Base-by-base conservation (phyloP, 2,329 filamentous ascomycete species). In the Colletotrichum falcatum region DNA sequence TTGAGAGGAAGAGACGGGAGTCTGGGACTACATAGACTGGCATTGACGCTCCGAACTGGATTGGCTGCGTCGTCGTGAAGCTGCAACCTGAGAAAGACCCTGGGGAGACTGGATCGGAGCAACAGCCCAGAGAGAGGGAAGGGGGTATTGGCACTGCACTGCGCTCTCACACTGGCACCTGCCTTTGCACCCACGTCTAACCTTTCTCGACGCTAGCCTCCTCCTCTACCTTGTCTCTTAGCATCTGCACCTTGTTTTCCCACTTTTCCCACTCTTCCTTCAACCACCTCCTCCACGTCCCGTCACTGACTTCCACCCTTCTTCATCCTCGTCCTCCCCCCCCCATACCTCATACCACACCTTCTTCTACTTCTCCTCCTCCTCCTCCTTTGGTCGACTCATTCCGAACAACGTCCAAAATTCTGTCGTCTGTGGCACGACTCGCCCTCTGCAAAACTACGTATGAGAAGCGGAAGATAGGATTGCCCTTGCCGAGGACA, bases 321-420 rank as follows among this genome's bases (percentile, higher is more conserved):
- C 64, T 70, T 70, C 56, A 61, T 70, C 63, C 51, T 67, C 64
- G 54, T 54, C 67, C 44, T 66, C 39, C 63, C 66, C 67, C 67
- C 67, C 67, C 67, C n/a, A n/a, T n/a, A n/a, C n/a, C 67, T 70
- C 58, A 70, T 49, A 67, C 63, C 58, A 58, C 51, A 56, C 44
- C 30, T n/a, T 44, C 39, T 42, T 11, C 18, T 42, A 16, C 39
- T 42, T 9, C 14, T 16, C 35, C 8, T 49, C 26, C 33, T 66
- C 48, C 7, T 51, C 55, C 44, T 35, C 51, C 33, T n/a, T n/a
- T n/a, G 63, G 63, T 63, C 67, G 67, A 70, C 63, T 60, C 61
- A 62, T 56, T 23, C 56, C 56, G 51, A 70, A 66, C 51, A 54
- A 35, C 20, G 44, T 58, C 51, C 33, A 44, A 44, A 33, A 46